Percentiles rank a stretch among this genome's conserved stretches.
These are phyloP conservation scores for Rostrohypoxylon terebratum DNA, from an alignment of 495 filamentous ascomycete genomes.

Conservation along the genomic window DNA sequence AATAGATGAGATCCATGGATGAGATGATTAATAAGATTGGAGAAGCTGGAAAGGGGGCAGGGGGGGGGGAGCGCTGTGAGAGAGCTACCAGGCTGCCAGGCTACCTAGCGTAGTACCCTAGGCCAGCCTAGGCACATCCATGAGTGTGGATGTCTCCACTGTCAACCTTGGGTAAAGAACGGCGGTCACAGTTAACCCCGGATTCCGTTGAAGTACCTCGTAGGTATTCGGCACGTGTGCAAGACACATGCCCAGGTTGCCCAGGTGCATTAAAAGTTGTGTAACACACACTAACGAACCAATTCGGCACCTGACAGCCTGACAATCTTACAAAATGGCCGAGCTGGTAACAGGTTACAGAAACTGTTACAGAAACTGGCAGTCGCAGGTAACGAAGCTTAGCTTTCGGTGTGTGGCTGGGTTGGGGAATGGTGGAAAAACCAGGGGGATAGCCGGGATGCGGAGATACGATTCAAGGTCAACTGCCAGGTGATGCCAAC, in stretches of 20 bases:
- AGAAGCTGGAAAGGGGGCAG: not conserved
- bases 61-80: not conserved
- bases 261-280: constrained; percentile 2
- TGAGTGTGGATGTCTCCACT: not conserved
- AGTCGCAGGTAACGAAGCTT: constrained; percentile 8
- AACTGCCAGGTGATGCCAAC: constrained; percentile 29
- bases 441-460: constrained; percentile 8
- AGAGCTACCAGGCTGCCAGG: no score
- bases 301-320: not conserved
- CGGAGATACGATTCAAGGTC: constrained; percentile 7
- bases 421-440: constrained; percentile 13
- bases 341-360: not conserved
- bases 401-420: constrained; percentile 4
- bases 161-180: not conserved
- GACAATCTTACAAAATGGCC: not conserved
- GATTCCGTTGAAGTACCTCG: constrained; percentile 30
- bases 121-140: not conserved
- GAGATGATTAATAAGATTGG: not conserved
- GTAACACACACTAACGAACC: not conserved
- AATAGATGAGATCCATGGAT: not conserved
- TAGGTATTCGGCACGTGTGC: constrained; percentile 34
- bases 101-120: not conserved
- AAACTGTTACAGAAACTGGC: not conserved
- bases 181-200: constrained; percentile 39
- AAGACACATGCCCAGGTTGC: no score